Conservation (phyloP, 768 basidiomycete genomes). For the Boletus speciosus region DNA sequence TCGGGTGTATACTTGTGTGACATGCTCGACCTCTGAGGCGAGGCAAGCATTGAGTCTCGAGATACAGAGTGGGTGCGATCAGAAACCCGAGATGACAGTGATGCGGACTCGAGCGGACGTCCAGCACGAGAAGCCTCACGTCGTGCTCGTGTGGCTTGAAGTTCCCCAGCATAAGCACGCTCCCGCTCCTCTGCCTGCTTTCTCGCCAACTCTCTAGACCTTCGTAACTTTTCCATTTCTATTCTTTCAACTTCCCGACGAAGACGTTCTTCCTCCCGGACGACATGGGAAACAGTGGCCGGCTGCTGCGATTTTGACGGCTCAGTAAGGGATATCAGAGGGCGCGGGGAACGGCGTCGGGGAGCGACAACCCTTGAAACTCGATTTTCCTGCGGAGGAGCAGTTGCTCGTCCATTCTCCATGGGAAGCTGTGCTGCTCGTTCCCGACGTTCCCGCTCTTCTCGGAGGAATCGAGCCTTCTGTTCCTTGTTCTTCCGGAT, state of each 20-base stretch:
- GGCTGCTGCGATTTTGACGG: slow-evolving; percentile 4
- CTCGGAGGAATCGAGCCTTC: slow-evolving; percentile 62
- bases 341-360: slow-evolving; percentile 12
- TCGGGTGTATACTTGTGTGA: slow-evolving; percentile 48
- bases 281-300: slow-evolving; percentile 1
- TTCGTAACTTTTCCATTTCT: slow-evolving; percentile 50
- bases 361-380: slow-evolving; percentile 15
- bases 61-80: slow-evolving; percentile 37
- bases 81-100: slow-evolving; percentile 18
- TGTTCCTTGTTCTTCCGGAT: slow-evolving; percentile 71
- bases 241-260: slow-evolving; percentile 47
- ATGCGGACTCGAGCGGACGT: slow-evolving; percentile 22
- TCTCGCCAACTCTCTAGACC: slow-evolving; percentile 32
- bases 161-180: slow-evolving; percentile 53
- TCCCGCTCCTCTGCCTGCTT: slow-evolving; percentile 49
- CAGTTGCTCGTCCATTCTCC: slow-evolving; percentile 32
- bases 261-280: slow-evolving; percentile 42
- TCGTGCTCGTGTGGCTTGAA: slow-evolving; percentile 56
- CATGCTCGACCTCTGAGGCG: slow-evolving; percentile 25
- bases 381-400: slow-evolving; percentile 7
- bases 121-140: slow-evolving; percentile 58
- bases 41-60: slow-evolving; percentile 35
- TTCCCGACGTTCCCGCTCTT: slow-evolving; percentile 53
- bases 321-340: slow-evolving; percentile 16
- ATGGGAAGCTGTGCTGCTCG: slow-evolving; percentile 28